Evolutionary conservation across 768 basidiomycete species (phyloP).

Genomic region (Lactarius tabidus): DNA sequence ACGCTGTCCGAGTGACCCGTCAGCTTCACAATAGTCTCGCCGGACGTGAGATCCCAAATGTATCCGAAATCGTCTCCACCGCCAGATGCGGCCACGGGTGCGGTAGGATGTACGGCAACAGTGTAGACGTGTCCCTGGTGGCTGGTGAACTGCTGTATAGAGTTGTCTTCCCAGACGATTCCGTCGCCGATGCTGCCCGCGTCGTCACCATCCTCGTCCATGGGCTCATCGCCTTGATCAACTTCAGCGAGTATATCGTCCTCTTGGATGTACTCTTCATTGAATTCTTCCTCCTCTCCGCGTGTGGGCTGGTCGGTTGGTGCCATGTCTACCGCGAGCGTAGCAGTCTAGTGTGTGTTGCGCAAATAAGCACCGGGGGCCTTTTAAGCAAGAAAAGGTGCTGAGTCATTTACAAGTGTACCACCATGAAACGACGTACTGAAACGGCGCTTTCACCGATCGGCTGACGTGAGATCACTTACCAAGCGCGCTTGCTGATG

Average conservation of each 20-base stretch:
- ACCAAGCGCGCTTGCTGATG: conserved; percentile 1
- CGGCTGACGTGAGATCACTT: conserved; percentile 9
- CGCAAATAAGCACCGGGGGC: not conserved
- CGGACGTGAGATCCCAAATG: conserved; percentile 84
- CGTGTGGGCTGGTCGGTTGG: conserved; percentile 7
- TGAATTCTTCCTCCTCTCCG: conserved; percentile 4
- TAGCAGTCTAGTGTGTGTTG: not conserved
- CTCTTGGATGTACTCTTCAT: conserved; percentile 47
- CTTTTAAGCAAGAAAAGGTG: conserved; percentile 10
- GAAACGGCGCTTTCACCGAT: not conserved
- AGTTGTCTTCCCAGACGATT: conserved; percentile 50
- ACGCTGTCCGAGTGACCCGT: conserved; percentile 95
- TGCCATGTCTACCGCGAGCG: conserved; percentile 8
- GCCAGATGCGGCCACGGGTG: conserved; percentile 82
- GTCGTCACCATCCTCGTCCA: conserved; percentile 58
- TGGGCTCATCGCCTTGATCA: conserved; percentile 63
- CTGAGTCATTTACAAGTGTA: conserved; percentile 11
- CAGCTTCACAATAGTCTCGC: conserved; percentile 76
- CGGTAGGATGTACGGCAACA: conserved; percentile 77
- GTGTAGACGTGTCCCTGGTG: conserved; percentile 82
- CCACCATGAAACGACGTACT: not conserved
- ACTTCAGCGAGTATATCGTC: conserved; percentile 66
- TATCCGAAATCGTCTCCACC: conserved; percentile 95
- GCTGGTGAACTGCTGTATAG: conserved; percentile 60
- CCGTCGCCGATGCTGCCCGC: conserved; percentile 29